Conservation (phyloP, 1,284 basidiomycete genomes). For the Leccinum ambiguum region DNA sequence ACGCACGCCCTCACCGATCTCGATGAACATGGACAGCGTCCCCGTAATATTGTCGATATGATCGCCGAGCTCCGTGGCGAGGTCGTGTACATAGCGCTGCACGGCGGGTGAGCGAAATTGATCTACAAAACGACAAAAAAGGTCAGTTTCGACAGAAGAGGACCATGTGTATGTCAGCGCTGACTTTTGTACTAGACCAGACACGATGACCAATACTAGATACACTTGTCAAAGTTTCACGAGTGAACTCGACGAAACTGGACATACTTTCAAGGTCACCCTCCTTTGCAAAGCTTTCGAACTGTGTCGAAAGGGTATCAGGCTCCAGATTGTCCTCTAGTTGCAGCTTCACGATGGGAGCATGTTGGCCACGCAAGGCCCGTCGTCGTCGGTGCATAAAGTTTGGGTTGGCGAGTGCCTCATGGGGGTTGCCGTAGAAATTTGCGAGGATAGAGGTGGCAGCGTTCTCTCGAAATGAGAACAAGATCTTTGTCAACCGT, state of each 20-base stretch:
- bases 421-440: too few species aligned
- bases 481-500: too few species aligned
- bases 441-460: too few species aligned
- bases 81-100: constrained; percentile 54
- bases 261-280: constrained; percentile 39
- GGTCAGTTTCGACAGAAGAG: constrained; percentile 16
- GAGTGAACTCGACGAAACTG: constrained; percentile 4
- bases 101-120: constrained; percentile 55
- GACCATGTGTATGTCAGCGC: constrained; percentile 9
- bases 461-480: too few species aligned
- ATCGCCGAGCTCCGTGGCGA: constrained; percentile 51
- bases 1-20: constrained; percentile 44
- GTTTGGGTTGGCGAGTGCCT: too few species aligned
- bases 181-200: constrained; percentile 35
- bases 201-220: constrained; percentile 36
- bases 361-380: constrained; percentile 22
- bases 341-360: constrained; percentile 28
- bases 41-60: constrained; percentile 54
- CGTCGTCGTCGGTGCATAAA: too few species aligned
- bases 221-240: constrained; percentile 16
- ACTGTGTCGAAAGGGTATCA: constrained; percentile 35
- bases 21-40: constrained; percentile 51
- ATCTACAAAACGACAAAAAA: constrained; percentile 30
- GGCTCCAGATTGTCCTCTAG: constrained; percentile 34
- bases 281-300: constrained; percentile 47